A percentile compares a stretch with the other conserved stretches of the same genome.
Evolutionary conservation across 208 protist genomes (phyloP).

Genomic region (Leishmania amazonensis): DNA sequence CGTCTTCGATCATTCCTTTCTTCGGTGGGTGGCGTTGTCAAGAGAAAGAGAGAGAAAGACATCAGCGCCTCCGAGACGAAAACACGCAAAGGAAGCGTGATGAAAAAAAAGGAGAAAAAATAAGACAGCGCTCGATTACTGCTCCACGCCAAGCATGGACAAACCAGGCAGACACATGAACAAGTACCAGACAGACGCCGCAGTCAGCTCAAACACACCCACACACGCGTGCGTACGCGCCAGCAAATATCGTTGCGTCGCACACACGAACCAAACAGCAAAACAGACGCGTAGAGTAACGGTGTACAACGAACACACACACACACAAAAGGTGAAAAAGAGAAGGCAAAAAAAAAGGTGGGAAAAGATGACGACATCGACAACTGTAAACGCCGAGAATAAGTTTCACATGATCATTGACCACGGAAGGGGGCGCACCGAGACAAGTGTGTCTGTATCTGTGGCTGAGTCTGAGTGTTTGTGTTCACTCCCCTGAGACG

Average conservation of each 20-base stretch:
- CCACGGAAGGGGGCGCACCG: background rate
- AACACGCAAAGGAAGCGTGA: background rate
- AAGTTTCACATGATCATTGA: background rate
- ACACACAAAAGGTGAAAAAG: background rate
- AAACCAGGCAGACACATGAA: background rate
- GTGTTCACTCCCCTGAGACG: background rate
- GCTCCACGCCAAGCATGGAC: background rate
- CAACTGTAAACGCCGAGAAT: background rate
- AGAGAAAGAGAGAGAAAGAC: background rate
- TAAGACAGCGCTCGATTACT: background rate
- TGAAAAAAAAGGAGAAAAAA: background rate
- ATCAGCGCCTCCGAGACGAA: background rate
- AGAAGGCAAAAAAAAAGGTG: background rate
- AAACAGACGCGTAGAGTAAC: background rate
- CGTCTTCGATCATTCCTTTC: background rate
- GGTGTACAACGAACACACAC: background rate
- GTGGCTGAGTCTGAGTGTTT: background rate
- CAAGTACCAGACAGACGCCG: background rate
- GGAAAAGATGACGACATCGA: background rate
- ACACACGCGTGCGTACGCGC: background rate
- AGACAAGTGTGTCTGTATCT: background rate
- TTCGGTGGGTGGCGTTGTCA: background rate
- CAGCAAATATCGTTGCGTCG: background rate
- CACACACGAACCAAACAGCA: background rate
- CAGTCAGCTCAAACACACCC: background rate